Conservation (phyloP, 2,329 filamentous ascomycete genomes). For the Cytospora schulzeri region DNA sequence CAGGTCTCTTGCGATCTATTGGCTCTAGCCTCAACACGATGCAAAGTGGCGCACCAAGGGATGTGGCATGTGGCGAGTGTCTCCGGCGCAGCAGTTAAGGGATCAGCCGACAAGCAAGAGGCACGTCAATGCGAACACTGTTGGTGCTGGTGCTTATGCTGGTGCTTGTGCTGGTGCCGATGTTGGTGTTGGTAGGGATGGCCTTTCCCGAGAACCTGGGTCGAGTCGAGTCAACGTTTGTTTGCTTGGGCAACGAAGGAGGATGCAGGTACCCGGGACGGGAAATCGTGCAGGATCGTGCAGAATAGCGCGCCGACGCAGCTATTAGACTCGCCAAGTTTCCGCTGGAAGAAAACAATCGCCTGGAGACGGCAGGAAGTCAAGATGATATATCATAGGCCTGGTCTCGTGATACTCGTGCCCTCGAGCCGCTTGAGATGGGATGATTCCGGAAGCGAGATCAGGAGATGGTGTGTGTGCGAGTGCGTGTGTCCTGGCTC, state of each 20-base stretch:
- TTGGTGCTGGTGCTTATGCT: not conserved
- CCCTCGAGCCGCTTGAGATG: slow-evolving; percentile 4
- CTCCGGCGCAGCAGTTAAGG: not conserved
- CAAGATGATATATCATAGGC: slow-evolving; percentile 21
- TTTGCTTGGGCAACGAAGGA: not conserved
- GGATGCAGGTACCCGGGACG: slow-evolving; percentile 17
- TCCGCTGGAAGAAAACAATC: not conserved
- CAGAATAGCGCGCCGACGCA: slow-evolving; percentile 15
- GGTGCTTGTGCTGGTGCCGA: not conserved
- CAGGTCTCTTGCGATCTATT: not conserved
- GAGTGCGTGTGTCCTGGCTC: slow-evolving; percentile 9
- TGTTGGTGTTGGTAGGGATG: not conserved
- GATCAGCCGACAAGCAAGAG: not conserved
- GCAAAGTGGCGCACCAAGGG: not conserved
- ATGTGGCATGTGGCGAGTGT: slow-evolving; percentile 6
- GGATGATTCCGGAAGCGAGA: slow-evolving; percentile 19
- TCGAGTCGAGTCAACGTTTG: not conserved
- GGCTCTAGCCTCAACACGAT: not conserved
- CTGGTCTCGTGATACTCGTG: slow-evolving; percentile 20
- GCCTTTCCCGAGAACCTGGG: slow-evolving; percentile 2
- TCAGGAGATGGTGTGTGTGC: slow-evolving; percentile 17
- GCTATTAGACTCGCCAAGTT: slow-evolving; percentile 14
- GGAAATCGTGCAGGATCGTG: slow-evolving; percentile 16
- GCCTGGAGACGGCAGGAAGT: slow-evolving; percentile 10
- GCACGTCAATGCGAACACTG: not conserved